Base-by-base conservation (phyloP, 164 flowering plant genomes). In the Aristolochia contorta region DNA sequence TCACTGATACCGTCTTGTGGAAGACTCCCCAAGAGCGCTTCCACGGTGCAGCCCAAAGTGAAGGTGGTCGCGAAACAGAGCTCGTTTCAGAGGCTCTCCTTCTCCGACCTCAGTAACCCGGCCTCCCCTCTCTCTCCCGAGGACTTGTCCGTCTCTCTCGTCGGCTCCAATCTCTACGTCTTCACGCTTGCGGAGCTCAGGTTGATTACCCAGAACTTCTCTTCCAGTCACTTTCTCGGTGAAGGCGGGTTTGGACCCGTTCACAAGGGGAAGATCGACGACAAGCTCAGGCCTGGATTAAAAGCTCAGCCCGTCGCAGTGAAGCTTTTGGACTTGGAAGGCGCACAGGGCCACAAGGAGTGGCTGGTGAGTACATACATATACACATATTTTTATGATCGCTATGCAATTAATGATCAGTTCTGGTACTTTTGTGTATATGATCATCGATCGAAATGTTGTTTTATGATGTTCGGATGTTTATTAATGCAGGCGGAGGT, bases 201-300 rank as follows among this genome's bases (percentile, higher is more conserved):
- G 57, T 27, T 52, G 56, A 78, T 89, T 33, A 84, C 96, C 0
- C 69, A 72, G 14, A 69, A 62, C 59, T 85, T 84, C 74, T 77
- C 86, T 0, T 67, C 70, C 12, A 67, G 73, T 32, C 82, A 80
- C 64, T 75, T 69, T 53, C 76, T 89, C 0, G 93, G 91, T 0
- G 91, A 86, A 68, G 96, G 94, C 13, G 96, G 96, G 59, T 89
- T 89, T 41, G 96, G 96, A 0, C 74, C 77, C 2, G 96, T 89
- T 27, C 80, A 84, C 57, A 89, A 89, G 52, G 96, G 96, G 19
- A 82, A 82, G 69, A 69, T 86, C 19, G 82, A 80, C 62, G 91
- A 86, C 18, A 80, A 77, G 66, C 55, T 78, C 47, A 71, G 79
- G 63, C 76, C 80, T 9, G 94, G 89, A 0, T 57, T 89, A 69